These are phyloP conservation scores for Ogataea salicorniae DNA, from an alignment of 805 yeast genomes.

Conservation along the genomic window DNA sequence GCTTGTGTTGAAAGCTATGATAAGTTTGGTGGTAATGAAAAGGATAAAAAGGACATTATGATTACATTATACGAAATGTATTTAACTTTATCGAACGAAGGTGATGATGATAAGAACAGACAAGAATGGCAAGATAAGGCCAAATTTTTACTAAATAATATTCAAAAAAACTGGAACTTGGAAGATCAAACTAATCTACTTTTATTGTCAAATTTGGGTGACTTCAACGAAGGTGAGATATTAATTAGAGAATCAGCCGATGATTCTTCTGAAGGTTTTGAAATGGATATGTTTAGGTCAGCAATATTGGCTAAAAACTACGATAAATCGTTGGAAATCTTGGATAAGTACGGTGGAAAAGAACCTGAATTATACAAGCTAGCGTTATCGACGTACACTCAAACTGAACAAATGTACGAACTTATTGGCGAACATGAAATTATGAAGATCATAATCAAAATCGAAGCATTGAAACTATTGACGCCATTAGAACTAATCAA, in stretches of 20 bases:
- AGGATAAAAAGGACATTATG: conserved; percentile 68
- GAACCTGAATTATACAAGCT: conserved; percentile 63
- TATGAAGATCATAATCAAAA: conserved; percentile 44
- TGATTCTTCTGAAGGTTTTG: conserved; percentile 32
- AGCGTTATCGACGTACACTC: conserved; percentile 59
- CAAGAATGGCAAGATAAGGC: conserved; percentile 67
- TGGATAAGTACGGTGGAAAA: conserved; percentile 53
- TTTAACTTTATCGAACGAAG: conserved; percentile 46
- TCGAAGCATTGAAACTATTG: conserved; percentile 49
- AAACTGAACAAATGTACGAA: conserved; percentile 46
- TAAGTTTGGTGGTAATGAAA: conserved; percentile 61
- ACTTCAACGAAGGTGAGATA: conserved; percentile 45
- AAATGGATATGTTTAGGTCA: conserved; percentile 63
- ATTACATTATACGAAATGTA: conserved; percentile 83
- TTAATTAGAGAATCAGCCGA: conserved; percentile 30
- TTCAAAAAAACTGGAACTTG: conserved; percentile 32
- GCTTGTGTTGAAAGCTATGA: conserved; percentile 82
- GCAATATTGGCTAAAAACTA: conserved; percentile 56
- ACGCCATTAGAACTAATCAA: conserved; percentile 77
- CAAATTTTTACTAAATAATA: conserved; percentile 38
- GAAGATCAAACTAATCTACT: conserved; percentile 54
- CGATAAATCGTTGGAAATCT: conserved; percentile 48
- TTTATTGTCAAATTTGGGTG: conserved; percentile 53
- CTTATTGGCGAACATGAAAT: conserved; percentile 49
- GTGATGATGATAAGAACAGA: conserved; percentile 29